Evolutionary conservation across 805 yeast genomes (phyloP), one percentile per base, ranked within the genome.

Genomic region (Wickerhamiella alocasiicola): DNA sequence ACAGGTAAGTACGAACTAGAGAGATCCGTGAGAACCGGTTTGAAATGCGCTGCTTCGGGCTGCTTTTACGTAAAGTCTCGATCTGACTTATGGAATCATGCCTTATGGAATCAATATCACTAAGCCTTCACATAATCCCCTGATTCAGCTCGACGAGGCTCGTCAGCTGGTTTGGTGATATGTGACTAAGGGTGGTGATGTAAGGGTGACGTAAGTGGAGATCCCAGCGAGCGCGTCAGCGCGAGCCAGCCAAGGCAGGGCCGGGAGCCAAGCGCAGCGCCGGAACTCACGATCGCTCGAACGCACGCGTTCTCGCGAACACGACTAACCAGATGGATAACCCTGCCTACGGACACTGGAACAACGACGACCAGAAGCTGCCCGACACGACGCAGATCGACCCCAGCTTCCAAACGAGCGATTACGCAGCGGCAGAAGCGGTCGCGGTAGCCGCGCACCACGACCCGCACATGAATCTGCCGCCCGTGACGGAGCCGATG

Each of bases 401-500:
- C 39, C 56, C 56, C 27, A 49, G 50, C 16, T 52, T 52, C 49
- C 55, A 51, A 35, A 52, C 48, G 40, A 35, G 51, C 12, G 55
- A 52, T 45, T 52, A 49, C 42, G 51, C 55, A 13, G 52, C 55
- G n/a, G 56, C 52, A 35, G 52, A 54, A 27, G 54, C 55, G 13
- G 56, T 51, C 36, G 56, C 56, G 13, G 56, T 52, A 18, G 54
- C 55, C 12, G 54, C 51, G 23, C 55, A 51, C 30, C 55, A 51
- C 44, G 53, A 49, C 42, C 50, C 51, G 15, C 46, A 47, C 31
- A 52, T 50, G 44, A 39, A 42, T 45, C 41, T 52, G 42, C 45
- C 50, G 23, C 50, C 53, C 18, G 56, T 52, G 26, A 54, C 52
- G 24, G 55, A 51, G 53, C 56, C 55, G 9, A 46, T 52, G 54